Evolutionary conservation across 2,329 filamentous ascomycete species (phyloP), one percentile per base, ranked within the genome.

Genomic region (Venturia carpophila): DNA sequence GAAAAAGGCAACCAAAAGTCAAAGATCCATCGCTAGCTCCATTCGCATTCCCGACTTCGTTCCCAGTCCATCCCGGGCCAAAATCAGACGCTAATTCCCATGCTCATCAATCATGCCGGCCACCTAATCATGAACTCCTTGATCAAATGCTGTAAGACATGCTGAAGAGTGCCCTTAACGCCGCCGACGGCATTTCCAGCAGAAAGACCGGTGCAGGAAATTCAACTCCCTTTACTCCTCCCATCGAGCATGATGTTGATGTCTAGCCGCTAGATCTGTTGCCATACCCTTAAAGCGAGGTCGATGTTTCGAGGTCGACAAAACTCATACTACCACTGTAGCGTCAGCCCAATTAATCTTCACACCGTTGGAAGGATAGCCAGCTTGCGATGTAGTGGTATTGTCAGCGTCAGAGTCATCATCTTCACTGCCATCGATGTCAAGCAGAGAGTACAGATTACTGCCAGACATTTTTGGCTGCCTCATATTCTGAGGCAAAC

Each of bases 381-480:
- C 61, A 39, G 61, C 61, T 63, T 63, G 61, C 61, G 42, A 47
- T 63, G 39, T 45, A 19, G 52, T 58, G 13, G 43, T 45, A 10
- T 39, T 43, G 27, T 63, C 62, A 49, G 42, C 42, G 11, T 63
- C 62, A 15, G 30, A 39, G 10, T 69, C 70, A 19, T 72, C 68
- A 13, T 41, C 75, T 7, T 77, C 77, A 4, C 74, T 72, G 21
- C 75, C 79, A 62, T 84, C 82, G 17, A 84, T 70, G 55, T 80
- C 79, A 13, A 90, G 78, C 21, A 65, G 41, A 5, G 55, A 49
- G 42, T 45, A 65, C 27, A 65, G 17, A 30, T 65, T 65, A 34
- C 55, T 58, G 27, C n/a, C 27, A 17, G 47, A 15, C 19, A 43
- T 15, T 13, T 56, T 56, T 6, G 34, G 5, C 7, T 34, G 37